Evolutionary conservation across 164 flowering plant species (phyloP).

Genomic region (Taxillus chinensis): DNA sequence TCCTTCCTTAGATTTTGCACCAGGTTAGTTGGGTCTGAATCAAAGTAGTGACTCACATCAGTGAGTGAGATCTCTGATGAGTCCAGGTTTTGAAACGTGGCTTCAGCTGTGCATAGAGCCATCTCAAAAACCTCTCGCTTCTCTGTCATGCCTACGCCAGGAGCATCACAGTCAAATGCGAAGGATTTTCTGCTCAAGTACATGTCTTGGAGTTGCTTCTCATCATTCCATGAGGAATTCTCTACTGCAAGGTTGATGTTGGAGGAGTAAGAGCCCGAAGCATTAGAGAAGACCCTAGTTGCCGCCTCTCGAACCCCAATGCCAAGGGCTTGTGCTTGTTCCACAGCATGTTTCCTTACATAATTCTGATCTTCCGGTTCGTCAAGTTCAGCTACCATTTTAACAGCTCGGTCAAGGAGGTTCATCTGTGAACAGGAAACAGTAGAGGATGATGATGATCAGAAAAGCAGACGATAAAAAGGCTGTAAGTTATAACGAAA

Average conservation of each 20-base stretch:
- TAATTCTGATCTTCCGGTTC: conserved; percentile 85
- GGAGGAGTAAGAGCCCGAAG: conserved; percentile 96
- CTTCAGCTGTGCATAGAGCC: conserved; percentile 95
- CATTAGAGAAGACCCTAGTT: conserved; percentile 87
- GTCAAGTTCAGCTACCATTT: conserved; percentile 97
- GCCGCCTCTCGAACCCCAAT: conserved; percentile 83
- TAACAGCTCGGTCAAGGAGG: conserved; percentile 90
- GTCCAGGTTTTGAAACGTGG: conserved; percentile 97
- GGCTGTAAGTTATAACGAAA: neutral
- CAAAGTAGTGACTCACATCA: conserved; percentile 98
- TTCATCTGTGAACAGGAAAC: conserved; percentile 59
- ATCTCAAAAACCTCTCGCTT: conserved; percentile 87
- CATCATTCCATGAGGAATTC: conserved; percentile 97
- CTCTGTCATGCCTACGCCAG: conserved; percentile 95
- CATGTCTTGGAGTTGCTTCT: conserved; percentile 99
- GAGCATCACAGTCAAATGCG: conserved; percentile 88
- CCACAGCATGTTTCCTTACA: conserved; percentile 83
- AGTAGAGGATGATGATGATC: too few species aligned
- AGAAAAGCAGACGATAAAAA: neutral
- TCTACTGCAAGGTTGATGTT: conserved; percentile 95
- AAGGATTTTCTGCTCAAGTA: conserved; percentile 93
- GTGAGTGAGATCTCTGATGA: conserved; percentile 97
- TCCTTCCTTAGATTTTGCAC: conserved; percentile 87
- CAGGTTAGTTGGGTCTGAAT: conserved; percentile 96
- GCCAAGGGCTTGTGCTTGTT: conserved; percentile 75